These are phyloP conservation scores for Tothia fuscella DNA, from an alignment of 2,329 filamentous ascomycete species.

Conservation along the genomic window DNA sequence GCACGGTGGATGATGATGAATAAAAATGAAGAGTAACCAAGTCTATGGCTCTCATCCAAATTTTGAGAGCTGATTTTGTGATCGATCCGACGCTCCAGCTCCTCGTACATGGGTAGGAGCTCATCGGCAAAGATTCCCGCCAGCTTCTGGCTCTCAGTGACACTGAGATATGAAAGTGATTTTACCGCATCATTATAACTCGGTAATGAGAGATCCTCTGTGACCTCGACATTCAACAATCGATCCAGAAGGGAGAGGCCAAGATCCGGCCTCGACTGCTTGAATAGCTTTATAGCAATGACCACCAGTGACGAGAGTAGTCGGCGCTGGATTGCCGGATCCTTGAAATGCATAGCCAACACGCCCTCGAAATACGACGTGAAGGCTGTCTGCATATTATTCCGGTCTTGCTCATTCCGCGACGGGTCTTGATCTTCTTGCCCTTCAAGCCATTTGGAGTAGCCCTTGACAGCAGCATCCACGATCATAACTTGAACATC, in stretches of 20 bases:
- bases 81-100: slow-evolving; percentile 71
- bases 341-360: slow-evolving; percentile 61
- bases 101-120: slow-evolving; percentile 64
- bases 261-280: slow-evolving; percentile 8
- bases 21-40: slow-evolving; percentile 50
- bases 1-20: slow-evolving; percentile 92
- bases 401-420: slow-evolving; percentile 44
- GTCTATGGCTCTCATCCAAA: slow-evolving; percentile 60
- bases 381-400: slow-evolving; percentile 49
- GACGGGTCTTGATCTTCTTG: slow-evolving; percentile 44
- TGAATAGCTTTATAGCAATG: slow-evolving; percentile 4
- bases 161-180: slow-evolving; percentile 73
- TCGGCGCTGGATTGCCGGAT: slow-evolving; percentile 40
- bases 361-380: slow-evolving; percentile 63
- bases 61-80: slow-evolving; percentile 1
- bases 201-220: slow-evolving; percentile 54
- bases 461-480: slow-evolving; percentile 79
- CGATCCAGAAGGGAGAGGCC: slow-evolving; percentile 5
- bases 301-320: slow-evolving; percentile 3
- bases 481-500: slow-evolving; percentile 87
- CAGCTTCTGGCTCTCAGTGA: slow-evolving; percentile 76
- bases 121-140: slow-evolving; percentile 87
- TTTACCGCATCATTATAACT: slow-evolving; percentile 81
- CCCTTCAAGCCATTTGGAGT: slow-evolving; percentile 60
- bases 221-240: not conserved